Conservation (phyloP, 495 filamentous ascomycete genomes). For the Pseudevernia furfuracea region DNA sequence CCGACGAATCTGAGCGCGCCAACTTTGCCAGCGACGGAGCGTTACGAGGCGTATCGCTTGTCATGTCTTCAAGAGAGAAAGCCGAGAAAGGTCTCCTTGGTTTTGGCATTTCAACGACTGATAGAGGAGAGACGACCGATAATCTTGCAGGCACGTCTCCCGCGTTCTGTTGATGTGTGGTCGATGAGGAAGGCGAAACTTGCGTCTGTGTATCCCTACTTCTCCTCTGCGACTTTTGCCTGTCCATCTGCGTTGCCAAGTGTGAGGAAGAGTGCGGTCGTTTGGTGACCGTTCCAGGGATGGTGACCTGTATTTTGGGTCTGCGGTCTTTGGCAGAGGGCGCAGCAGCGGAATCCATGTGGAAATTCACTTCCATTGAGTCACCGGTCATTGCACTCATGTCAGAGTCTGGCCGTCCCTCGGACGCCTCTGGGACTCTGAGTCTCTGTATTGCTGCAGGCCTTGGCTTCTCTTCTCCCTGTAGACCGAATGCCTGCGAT, state of each 20-base stretch:
- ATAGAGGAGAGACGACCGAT: constrained; percentile 29
- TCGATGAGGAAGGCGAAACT: constrained; percentile 26
- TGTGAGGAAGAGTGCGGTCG: constrained; percentile 20
- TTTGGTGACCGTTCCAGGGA: constrained; percentile 21
- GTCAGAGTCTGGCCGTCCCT: constrained; percentile 18
- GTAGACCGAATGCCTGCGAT: constrained; percentile 24
- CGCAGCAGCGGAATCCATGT: constrained; percentile 14
- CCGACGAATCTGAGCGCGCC: constrained; percentile 25
- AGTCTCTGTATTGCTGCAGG: constrained; percentile 11
- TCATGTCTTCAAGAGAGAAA: constrained; percentile 27
- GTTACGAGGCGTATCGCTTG: constrained; percentile 19
- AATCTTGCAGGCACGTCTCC: constrained; percentile 20
- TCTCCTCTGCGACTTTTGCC: constrained; percentile 18
- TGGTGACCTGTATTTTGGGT: constrained; percentile 29
- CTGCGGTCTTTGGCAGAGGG: constrained; percentile 22
- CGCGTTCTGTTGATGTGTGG: constrained; percentile 10
- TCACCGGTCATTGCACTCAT: constrained; percentile 18
- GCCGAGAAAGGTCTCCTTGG: constrained; percentile 28
- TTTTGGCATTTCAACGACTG: constrained; percentile 30
- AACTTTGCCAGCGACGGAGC: constrained; percentile 13
- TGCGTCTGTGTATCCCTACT: constrained; percentile 9
- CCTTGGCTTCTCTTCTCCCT: constrained; percentile 12
- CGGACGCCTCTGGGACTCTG: constrained; percentile 8
- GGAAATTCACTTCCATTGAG: constrained; percentile 24
- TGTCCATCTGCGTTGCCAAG: constrained; percentile 20